These are phyloP conservation scores for Trichoderma sp. DNA, from an alignment of 2,329 filamentous ascomycete genomes.

Conservation along the genomic window DNA sequence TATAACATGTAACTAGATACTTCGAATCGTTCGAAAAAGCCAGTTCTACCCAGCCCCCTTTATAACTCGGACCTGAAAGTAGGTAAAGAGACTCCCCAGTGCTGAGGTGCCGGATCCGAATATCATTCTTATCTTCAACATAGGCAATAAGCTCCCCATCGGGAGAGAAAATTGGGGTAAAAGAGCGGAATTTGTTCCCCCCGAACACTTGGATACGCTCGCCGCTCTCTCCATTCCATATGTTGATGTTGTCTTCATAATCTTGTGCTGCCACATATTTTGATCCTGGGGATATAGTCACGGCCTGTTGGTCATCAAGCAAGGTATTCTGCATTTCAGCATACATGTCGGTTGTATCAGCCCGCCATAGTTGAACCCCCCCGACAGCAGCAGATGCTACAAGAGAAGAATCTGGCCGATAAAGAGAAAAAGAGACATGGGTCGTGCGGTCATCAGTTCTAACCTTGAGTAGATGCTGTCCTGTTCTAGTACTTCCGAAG, in stretches of 20 bases:
- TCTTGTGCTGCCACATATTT: not conserved
- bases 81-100: not conserved
- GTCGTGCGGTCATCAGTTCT: fast-evolving
- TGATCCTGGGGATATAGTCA: not conserved
- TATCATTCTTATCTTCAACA: not conserved
- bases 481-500: not conserved
- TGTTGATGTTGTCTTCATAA: not conserved
- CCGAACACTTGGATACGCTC: not conserved
- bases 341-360: not conserved
- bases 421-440: not conserved
- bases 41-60: fast-evolving
- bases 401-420: not conserved
- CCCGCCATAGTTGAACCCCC: not conserved
- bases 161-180: not conserved
- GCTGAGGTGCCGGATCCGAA: not conserved
- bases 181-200: fast-evolving
- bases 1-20: not conserved
- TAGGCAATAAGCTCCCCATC: not conserved
- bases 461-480: not conserved
- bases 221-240: not conserved
- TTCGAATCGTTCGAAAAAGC: not conserved
- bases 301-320: too few relatives aligned
- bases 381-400: not conserved
- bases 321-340: too few relatives aligned
- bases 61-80: not conserved